phyloP scores from a whole-genome alignment of 352 stramenopile species.

The Globisporangium paddicum region DNA sequence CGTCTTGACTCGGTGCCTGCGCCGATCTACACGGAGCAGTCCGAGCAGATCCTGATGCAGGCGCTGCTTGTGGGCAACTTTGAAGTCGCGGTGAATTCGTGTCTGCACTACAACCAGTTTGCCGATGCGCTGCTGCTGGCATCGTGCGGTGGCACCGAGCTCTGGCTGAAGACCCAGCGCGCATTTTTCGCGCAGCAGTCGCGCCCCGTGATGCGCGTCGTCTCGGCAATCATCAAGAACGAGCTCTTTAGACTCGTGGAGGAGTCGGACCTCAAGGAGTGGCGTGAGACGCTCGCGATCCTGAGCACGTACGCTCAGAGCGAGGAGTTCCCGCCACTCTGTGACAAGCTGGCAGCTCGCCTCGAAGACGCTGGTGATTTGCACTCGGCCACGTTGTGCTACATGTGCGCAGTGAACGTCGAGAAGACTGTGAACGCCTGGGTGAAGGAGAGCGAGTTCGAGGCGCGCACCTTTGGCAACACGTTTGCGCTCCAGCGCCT shows the following conservation, averaged over 20 bases:
- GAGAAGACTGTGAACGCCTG: slow-evolving; percentile 84
- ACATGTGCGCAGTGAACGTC: slow-evolving; percentile 95
- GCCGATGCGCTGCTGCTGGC: slow-evolving; percentile 95
- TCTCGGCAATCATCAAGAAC: slow-evolving; percentile 95
- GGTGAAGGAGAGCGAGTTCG: slow-evolving; percentile 88
- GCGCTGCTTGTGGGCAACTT: slow-evolving; percentile 98
- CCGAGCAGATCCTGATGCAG: slow-evolving; percentile 92
- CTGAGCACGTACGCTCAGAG: slow-evolving; percentile 97
- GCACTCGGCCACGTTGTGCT: slow-evolving; percentile 93
- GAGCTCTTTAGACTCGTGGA: slow-evolving; percentile 84
- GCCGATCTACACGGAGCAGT: slow-evolving; percentile 85
- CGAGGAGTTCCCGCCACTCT: slow-evolving; percentile 96
- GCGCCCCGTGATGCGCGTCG: slow-evolving; percentile 94
- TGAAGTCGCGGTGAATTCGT: slow-evolving; percentile 96
- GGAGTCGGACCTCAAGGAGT: slow-evolving; percentile 90
- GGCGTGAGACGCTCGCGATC: slow-evolving; percentile 97
- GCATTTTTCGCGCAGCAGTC: slow-evolving; percentile 91
- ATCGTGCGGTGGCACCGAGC: slow-evolving; percentile 90
- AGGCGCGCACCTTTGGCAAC: slow-evolving; percentile 57
- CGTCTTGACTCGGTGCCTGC: slow-evolving; percentile 56
- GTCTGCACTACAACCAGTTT: slow-evolving; percentile 94
- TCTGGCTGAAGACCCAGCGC: slow-evolving; percentile 95
- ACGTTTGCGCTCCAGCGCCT: slow-evolving; percentile 92
- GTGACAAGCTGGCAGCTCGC: slow-evolving; percentile 90
- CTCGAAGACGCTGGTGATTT: slow-evolving; percentile 90